Evolutionary conservation across 371 early-diverging fungal species (phyloP), one percentile per base, ranked within the genome.

Genomic region (Mycotypha africana): DNA sequence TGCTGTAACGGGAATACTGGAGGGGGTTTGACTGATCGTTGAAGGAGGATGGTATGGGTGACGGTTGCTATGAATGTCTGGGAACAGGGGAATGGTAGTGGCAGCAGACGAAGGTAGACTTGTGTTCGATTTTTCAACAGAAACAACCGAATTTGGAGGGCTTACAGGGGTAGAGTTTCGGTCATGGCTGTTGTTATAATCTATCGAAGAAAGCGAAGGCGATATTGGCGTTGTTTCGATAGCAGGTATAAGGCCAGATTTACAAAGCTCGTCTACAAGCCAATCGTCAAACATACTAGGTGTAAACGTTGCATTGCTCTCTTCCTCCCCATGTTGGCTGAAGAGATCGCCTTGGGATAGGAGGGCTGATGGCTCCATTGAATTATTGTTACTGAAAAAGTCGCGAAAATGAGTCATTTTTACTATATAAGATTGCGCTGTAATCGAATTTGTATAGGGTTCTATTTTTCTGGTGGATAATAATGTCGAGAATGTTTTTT

Each of bases 261-360:
- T 38, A 23, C 42, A 49, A 12, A 58, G 33, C 30, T 52, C 53
- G 14, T 52, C 45, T 12, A 47, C 39, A 24, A 58, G 42, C 58
- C 58, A 58, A 32, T 52, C 53, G 15, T 58, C 58, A 43, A 51
- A 51, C 23, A 37, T 44, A 15, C 34, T 16, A 25, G 49, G 38
- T 22, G 36, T 40, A 1, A 35, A 35, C 5, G 35, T 25, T n/a
- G 35, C 35, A 21, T 47, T 47, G 39, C 32, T 47, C 26, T 34
- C 25, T 39, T 44, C 15, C n/a, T 31, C n/a, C n/a, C n/a, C n/a
- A n/a, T n/a, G n/a, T n/a, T n/a, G n/a, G n/a, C n/a, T n/a, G n/a
- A n/a, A n/a, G n/a, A n/a, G n/a, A n/a, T n/a, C n/a, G n/a, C n/a
- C n/a, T n/a, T n/a, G n/a, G n/a, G 26, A 25, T 45, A 33, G 15